Evolutionary conservation across 495 filamentous ascomycete genomes (phyloP).

Genomic region (Hyaloscypha variabilis): DNA sequence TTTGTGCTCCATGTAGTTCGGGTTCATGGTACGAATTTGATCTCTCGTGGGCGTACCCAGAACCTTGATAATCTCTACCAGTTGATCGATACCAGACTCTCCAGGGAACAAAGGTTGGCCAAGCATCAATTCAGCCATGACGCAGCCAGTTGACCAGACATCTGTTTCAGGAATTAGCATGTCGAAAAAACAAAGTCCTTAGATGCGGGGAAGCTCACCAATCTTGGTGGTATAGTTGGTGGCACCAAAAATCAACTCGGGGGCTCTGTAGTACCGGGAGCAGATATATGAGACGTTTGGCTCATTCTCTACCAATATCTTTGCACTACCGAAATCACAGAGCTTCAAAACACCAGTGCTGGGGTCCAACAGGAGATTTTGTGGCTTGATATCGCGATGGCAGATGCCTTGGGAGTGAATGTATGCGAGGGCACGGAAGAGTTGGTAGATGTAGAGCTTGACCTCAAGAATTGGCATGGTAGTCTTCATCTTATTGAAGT

Average conservation of each 20-base stretch:
- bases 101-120: slow-evolving; percentile 99
- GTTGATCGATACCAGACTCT: slow-evolving; percentile 97
- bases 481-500: slow-evolving; percentile 99
- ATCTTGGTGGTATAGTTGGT: slow-evolving; percentile 99
- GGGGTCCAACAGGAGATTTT: slow-evolving; percentile 93
- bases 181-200: background rate
- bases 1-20: slow-evolving; percentile 99
- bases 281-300: slow-evolving; percentile 99
- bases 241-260: slow-evolving; percentile 97
- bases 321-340: slow-evolving; percentile 98
- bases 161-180: slow-evolving; percentile 56
- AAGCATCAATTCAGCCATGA: slow-evolving; percentile 99
- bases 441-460: slow-evolving; percentile 99
- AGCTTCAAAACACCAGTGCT: slow-evolving; percentile 91
- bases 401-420: slow-evolving; percentile 99
- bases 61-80: slow-evolving; percentile 99
- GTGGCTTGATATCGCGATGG: slow-evolving; percentile 98
- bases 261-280: slow-evolving; percentile 97
- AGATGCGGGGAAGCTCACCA: slow-evolving; percentile 59
- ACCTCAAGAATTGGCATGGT: slow-evolving; percentile 99
- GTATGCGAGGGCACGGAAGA: slow-evolving; percentile 97
- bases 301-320: slow-evolving; percentile 98
- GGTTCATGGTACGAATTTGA: slow-evolving; percentile 99
- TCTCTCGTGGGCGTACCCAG: slow-evolving; percentile 97
- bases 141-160: slow-evolving; percentile 98